Evolutionary conservation across 306 rosid species (phyloP).

Genomic region (Pachyrhizus erosus): DNA sequence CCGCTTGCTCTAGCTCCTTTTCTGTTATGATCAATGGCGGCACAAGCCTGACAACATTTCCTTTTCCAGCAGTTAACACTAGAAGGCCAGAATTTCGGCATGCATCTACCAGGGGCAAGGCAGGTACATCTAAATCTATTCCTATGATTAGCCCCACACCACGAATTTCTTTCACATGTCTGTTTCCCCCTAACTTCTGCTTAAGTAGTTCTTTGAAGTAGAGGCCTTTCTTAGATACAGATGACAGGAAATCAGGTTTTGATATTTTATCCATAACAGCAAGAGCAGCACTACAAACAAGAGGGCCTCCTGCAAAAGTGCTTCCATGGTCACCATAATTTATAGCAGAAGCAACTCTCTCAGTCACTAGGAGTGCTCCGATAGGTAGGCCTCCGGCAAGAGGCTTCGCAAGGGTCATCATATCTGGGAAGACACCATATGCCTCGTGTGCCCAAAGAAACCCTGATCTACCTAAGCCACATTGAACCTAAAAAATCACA

Average conservation of each 20-base stretch:
- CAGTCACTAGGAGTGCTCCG: conserved; percentile 82
- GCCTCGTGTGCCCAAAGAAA: conserved; percentile 89
- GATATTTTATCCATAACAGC: conserved; percentile 79
- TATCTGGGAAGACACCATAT: conserved; percentile 76
- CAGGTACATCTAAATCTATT: conserved; percentile 76
- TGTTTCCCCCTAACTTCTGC: conserved; percentile 72
- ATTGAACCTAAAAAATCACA: conserved; percentile 70
- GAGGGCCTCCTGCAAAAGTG: conserved; percentile 86
- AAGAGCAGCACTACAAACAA: conserved; percentile 75
- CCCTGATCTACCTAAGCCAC: conserved; percentile 93
- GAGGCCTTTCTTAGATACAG: conserved; percentile 72
- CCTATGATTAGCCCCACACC: conserved; percentile 83
- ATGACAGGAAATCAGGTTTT: conserved; percentile 61
- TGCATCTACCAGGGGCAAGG: conserved; percentile 70
- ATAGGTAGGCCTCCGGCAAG: conserved; percentile 97
- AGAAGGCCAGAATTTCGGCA: conserved; percentile 78
- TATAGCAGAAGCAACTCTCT: conserved; percentile 76
- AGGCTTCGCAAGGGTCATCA: conserved; percentile 97
- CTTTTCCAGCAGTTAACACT: conserved; percentile 86
- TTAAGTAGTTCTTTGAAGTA: conserved; percentile 69
- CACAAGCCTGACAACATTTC: conserved; percentile 80
- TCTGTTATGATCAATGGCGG: conserved; percentile 88
- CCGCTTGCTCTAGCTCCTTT: conserved; percentile 75
- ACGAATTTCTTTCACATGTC: conserved; percentile 76
- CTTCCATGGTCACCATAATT: conserved; percentile 95